Evolutionary conservation across 495 filamentous ascomycete genomes (phyloP).

Genomic region (Neurospora pannonica): DNA sequence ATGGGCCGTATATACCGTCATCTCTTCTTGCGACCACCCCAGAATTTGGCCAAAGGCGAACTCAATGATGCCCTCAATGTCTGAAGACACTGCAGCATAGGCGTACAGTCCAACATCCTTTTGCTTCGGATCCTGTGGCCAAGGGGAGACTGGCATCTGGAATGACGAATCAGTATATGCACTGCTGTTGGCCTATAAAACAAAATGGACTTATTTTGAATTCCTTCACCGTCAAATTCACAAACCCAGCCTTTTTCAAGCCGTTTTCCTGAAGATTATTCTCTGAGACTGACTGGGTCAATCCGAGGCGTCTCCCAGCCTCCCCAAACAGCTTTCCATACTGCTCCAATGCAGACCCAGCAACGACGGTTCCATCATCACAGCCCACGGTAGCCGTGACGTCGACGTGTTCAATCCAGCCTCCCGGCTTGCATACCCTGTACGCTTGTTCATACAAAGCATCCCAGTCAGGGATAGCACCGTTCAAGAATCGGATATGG

Average conservation of each 20-base stretch:
- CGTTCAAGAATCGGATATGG: constrained; percentile 41
- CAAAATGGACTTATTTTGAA: constrained; percentile 9
- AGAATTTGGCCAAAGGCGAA: neutral
- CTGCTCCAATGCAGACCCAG: constrained; percentile 21
- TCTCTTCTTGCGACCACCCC: constrained; percentile 1
- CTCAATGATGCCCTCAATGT: neutral
- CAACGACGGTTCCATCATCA: neutral
- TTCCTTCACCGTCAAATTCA: constrained; percentile 23
- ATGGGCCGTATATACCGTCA: neutral
- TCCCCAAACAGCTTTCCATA: constrained; percentile 27
- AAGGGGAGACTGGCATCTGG: constrained; percentile 28
- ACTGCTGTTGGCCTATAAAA: neutral
- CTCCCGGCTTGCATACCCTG: constrained; percentile 38
- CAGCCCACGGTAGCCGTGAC: neutral
- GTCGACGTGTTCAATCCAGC: constrained; percentile 34
- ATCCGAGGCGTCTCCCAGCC: constrained; percentile 15
- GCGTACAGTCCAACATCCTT: constrained; percentile 35
- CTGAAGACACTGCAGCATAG: neutral
- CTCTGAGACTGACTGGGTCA: constrained; percentile 15
- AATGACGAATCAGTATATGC: neutral
- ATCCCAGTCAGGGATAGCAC: constrained; percentile 41
- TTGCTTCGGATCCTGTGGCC: constrained; percentile 37
- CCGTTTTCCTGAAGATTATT: constrained; percentile 15
- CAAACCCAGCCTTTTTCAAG: constrained; percentile 26
- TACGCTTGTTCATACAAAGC: constrained; percentile 35